Evolutionary conservation across 305 asterid genomes (phyloP), one percentile per base, ranked within the genome.

Genomic region (Fraxinus ornus): DNA sequence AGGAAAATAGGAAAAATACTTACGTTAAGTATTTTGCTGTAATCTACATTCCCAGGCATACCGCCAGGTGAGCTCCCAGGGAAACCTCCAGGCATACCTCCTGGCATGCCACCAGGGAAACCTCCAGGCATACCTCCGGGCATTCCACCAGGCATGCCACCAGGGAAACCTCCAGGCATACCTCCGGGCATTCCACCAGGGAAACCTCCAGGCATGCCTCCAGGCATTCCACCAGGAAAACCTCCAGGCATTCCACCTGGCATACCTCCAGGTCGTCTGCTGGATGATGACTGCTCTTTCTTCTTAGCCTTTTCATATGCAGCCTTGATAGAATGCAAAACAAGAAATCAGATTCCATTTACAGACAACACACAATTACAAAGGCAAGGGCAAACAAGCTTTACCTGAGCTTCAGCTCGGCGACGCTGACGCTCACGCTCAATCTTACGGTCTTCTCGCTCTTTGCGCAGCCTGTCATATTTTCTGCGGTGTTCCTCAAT

Each of bases 301-400:
- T 91, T 93, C 93, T 95, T 93, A 74, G 96, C 95, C 90, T 89
- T 92, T 78, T 94, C 97, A 90, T 94, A 95, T 66, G 93, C 97
- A 87, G 99, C 99, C 99, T 95, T 35, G 76, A 22, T 55, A 78
- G 24, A 78, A 76, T 15, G 36, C 24, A 84, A 49, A 81, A 33
- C 19, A 7, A 21, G 70, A 79, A 68, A 81, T 84, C 44, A 82
- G 79, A 21, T 60, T 12, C 39, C 47, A 36, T 24, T 5, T 73
- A 44, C 22, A 44, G 30, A 73, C 47, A 30, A 47, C 49, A 75
- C 28, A 35, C 35, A 1, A 36, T 30, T 74, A 68, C 26, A 81
- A 68, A n/a, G 39, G 39, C 39, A 12, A 80, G 19, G 75, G 75
- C 9, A 75, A 70, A 78, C 41, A 86, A 44, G 62, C 37, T 64